Evolutionary conservation across 2,329 filamentous ascomycete genomes (phyloP), one percentile per base, ranked within the genome.

Genomic region (Diaporthe humulicola): DNA sequence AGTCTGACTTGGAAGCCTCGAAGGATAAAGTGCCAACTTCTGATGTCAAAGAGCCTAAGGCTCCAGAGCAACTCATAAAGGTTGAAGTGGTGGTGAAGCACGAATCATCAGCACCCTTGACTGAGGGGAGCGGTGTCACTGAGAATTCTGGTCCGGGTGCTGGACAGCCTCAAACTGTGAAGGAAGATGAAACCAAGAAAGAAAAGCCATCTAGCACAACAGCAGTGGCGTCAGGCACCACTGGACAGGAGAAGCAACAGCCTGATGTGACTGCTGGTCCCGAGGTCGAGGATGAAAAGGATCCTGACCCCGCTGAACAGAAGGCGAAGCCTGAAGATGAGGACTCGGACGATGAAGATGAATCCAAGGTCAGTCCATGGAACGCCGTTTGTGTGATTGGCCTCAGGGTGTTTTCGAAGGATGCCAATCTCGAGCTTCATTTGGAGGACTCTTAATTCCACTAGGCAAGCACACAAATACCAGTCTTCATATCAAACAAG

Each of bases 331-430:
- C 25, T 28, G 25, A 48, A n/a, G 60, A 64, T 8, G 17, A 22
- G 40, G 17, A 22, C 19, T 22, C 4, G 42, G 42, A 9, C 7
- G 40, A 17, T n/a, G 60, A 33, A 3, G 74, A 72, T 14, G 56
- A 76, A 12, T 60, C 77, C 33, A 72, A 74, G 10, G 71, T 77
- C 2, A 75, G 74, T 17, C 83, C 82, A 6, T 86, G 84, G 84
- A 86, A 86, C 56, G 83, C 84, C 14, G 83, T 85, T 22, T 85
- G 84, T 70, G 84, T 86, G 12, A 77, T 85, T 42, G 83, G 84
- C 12, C 78, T 86, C 22, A 78, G 83, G 14, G 84, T 85, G 8
- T 86, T 85, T 66, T 80, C 85, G 19, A 80, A 80, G 70, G 84
- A 85, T 40, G 72, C 81, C 0, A 79, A 79, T 7, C 80, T 85